Percentiles rank a stretch among this genome's conserved stretches.
Conservation (phyloP, 345 rosid species). For the Clausena lansium region DNA sequence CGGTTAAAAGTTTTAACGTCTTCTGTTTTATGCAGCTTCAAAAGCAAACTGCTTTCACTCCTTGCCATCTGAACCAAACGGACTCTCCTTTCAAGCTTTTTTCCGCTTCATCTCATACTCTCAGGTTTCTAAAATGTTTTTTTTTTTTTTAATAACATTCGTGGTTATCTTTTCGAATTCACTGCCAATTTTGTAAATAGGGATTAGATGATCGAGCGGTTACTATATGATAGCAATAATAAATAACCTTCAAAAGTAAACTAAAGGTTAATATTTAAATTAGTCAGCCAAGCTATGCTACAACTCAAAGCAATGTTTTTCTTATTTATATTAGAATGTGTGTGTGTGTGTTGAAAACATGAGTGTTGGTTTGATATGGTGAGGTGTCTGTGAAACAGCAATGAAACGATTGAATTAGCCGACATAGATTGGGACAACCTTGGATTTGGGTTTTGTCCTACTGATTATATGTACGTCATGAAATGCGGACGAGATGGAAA, state of each 20-base stretch:
- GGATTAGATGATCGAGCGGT: not conserved
- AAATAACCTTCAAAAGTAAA: not conserved
- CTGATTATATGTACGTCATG: conserved; percentile 90
- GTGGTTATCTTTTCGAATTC: not conserved
- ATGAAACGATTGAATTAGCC: conserved; percentile 44
- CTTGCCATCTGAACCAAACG: conserved; percentile 20
- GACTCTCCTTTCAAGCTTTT: conserved; percentile 32
- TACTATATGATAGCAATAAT: not conserved
- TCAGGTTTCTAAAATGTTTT: conserved; percentile 31
- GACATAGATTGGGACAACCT: conserved; percentile 88
- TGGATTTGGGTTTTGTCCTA: conserved; percentile 63
- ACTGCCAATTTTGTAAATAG: not conserved
- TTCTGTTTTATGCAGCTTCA: conserved; percentile 23
- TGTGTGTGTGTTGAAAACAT: too few species aligned
- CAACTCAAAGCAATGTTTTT: not conserved
- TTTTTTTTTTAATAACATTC: too few species aligned
- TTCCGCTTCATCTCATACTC: conserved; percentile 39
- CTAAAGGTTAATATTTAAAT: not conserved
- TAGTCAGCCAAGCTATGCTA: not conserved
- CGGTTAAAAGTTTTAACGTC: not conserved
- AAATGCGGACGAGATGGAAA: conserved; percentile 53
- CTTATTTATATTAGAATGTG: too few species aligned
- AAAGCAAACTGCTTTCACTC: conserved; percentile 33
- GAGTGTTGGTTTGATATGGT: not conserved
- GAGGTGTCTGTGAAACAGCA: conserved; percentile 27